Evolutionary conservation across 2,329 filamentous ascomycete genomes (phyloP), one percentile per base, ranked within the genome.

Genomic region (Ilyonectria mors-panacis): DNA sequence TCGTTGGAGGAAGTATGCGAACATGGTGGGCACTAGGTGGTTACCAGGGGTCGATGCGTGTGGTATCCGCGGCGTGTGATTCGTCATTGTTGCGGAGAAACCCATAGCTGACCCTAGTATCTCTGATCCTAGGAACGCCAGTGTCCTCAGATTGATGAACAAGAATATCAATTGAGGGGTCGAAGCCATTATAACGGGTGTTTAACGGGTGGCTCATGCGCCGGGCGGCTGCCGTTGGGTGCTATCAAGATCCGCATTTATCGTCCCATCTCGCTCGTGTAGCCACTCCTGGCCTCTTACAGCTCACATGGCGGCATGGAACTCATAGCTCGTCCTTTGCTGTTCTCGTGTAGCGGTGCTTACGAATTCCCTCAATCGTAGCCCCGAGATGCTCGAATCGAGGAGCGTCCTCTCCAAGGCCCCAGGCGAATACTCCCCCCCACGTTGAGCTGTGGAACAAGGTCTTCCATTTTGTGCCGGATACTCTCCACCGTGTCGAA

Each of bases 401-500:
- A 1, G 83, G 81, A 2, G 83, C 85, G 65, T 94, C 92, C 79
- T 94, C 91, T 2, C 91, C 92, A 65, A 94, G 75, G 21, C 90
- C 91, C 92, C 92, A 94, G 1, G 92, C 91, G 85, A 94, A 93
- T 5, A 93, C 88, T 17, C 93, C 92, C 1, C 1, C 92, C 92
- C 0, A 94, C 78, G 1, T 81, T 78, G 75, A 86, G 85, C 35
- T 82, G 82, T 33, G 83, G 80, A 3, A 93, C 84, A 39, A 94
- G 85, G 5, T 85, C 77, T 4, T 84, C 80, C 65, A 93, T 88
- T 81, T 94, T 94, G 63, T 82, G 81, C 13, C 78, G 72, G 57
- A 94, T 90, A 13, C 89, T 84, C 8, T 84, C 83, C 0, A 86
- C 83, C 0, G 89, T 92, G 67, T 94, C 93, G 83, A 90, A 94